Evolutionary conservation across 2,329 filamentous ascomycete species (phyloP).

Genomic region (Xenoacremonium recifei): DNA sequence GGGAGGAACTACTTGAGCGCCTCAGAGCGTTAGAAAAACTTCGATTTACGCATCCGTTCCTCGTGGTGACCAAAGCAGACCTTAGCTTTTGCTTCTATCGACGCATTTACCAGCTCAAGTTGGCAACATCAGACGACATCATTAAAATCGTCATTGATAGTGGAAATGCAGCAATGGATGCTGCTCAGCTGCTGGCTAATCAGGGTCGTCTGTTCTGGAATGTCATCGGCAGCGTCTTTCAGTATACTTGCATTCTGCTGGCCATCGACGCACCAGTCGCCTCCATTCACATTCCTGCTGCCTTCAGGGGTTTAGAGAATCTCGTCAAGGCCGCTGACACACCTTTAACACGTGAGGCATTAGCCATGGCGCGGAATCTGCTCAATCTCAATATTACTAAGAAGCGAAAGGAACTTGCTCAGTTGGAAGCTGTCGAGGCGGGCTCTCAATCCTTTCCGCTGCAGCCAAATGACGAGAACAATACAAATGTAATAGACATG

Average conservation of each 20-base stretch:
- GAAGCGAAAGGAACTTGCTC: constrained; percentile 17
- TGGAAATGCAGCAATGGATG: constrained; percentile 15
- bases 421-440: constrained; percentile 18
- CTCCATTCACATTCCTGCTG: constrained; percentile 7
- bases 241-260: constrained; percentile 20
- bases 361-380: constrained; percentile 18
- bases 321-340: constrained; percentile 17
- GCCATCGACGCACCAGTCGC: constrained; percentile 18
- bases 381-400: constrained; percentile 14
- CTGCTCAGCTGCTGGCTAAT: constrained; percentile 14
- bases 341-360: constrained; percentile 16
- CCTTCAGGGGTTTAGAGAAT: constrained; percentile 16
- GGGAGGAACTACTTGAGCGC: constrained; percentile 17
- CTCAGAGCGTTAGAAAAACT: constrained; percentile 12
- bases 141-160: constrained; percentile 13
- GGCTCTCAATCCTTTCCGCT: constrained; percentile 6
- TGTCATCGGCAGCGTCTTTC: constrained; percentile 22
- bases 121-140: constrained; percentile 13
- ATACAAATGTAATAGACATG: constrained; percentile 7
- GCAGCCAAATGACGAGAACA: constrained; percentile 5
- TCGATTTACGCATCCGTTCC: constrained; percentile 13
- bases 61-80: constrained; percentile 19
- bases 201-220: constrained; percentile 21
- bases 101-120: constrained; percentile 20
- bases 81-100: constrained; percentile 23